A percentile compares a stretch with the other conserved stretches of the same genome.
Evolutionary conservation across 176 grass and related monocot species (phyloP).

Genomic region (Triticum urartu): DNA sequence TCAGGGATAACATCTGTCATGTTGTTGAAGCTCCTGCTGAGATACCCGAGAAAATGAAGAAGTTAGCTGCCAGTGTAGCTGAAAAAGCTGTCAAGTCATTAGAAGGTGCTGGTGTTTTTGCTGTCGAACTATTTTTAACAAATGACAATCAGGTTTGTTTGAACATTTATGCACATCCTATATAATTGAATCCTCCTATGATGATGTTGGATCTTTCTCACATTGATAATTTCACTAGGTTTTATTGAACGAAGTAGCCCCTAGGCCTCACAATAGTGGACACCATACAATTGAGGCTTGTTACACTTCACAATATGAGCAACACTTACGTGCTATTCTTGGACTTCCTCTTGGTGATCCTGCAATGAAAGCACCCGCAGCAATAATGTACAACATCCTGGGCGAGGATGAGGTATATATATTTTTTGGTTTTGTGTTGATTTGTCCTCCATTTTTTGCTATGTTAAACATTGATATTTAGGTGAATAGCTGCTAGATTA

Average conservation of each 20-base stretch:
- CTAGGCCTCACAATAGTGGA: constrained; percentile 95
- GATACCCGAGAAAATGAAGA: constrained; percentile 67
- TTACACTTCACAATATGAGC: constrained; percentile 95
- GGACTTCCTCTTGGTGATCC: constrained; percentile 89
- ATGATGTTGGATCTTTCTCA: constrained; percentile 8
- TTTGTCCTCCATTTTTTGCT: constrained; percentile 5
- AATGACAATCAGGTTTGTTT: constrained; percentile 70
- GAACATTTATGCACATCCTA: neutral
- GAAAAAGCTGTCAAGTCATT: constrained; percentile 70
- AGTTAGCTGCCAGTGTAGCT: constrained; percentile 62
- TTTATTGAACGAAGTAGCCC: constrained; percentile 91
- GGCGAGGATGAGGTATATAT: constrained; percentile 76
- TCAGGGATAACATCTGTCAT: constrained; percentile 93
- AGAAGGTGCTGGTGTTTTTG: constrained; percentile 89
- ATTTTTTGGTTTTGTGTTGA: neutral
- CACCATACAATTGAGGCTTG: constrained; percentile 95
- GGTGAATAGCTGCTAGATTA: neutral
- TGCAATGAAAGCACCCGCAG: constrained; percentile 74
- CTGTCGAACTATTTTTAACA: constrained; percentile 96
- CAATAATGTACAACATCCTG: constrained; percentile 97
- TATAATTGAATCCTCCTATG: neutral
- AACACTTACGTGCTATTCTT: constrained; percentile 93
- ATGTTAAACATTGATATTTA: constrained; percentile 17
- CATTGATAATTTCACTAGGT: constrained; percentile 44
- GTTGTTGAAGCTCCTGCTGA: constrained; percentile 85